Evolutionary conservation across 108 stramenopile genomes (phyloP).

Genomic region (Cylindrotheca closterium): DNA sequence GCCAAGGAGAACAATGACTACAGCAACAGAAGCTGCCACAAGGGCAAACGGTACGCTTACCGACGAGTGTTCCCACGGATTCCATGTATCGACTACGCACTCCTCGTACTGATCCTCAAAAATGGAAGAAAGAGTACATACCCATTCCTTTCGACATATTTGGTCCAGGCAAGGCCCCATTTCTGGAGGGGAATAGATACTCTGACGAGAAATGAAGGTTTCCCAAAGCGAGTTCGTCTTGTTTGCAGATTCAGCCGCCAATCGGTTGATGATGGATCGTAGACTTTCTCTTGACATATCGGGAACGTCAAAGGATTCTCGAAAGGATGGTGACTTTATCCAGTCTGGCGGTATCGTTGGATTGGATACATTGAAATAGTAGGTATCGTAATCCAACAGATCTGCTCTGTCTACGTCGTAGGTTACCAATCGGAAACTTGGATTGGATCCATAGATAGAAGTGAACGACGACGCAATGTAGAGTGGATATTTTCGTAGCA

Average conservation of each 20-base stretch:
- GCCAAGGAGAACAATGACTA: too few relatives aligned
- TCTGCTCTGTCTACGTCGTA: conserved; percentile 26
- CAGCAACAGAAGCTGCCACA: too few relatives aligned
- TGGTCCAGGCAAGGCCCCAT: not conserved
- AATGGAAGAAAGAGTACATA: conserved; percentile 15
- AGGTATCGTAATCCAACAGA: conserved; percentile 32
- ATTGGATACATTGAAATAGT: conserved; percentile 23
- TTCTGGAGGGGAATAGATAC: conserved; percentile 1
- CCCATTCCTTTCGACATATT: conserved; percentile 14
- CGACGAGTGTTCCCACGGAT: too few relatives aligned
- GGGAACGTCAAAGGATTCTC: conserved; percentile 6
- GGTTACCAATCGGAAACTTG: conserved; percentile 53
- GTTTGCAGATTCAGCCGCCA: not conserved
- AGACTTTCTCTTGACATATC: conserved; percentile 6
- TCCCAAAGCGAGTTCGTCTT: conserved; percentile 9
- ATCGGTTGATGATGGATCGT: not conserved
- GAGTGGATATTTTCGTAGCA: conserved; percentile 30
- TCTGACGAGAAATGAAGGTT: conserved; percentile 2
- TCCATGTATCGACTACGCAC: too few relatives aligned
- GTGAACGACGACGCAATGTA: conserved; percentile 55
- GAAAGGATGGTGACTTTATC: conserved; percentile 8
- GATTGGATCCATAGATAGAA: conserved; percentile 68
- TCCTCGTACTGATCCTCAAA: conserved; percentile 9
- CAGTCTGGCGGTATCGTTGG: not conserved
- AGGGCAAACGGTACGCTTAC: too few relatives aligned